Base-by-base conservation (phyloP, 164 flowering plant species). In the Umbellularia californica region DNA sequence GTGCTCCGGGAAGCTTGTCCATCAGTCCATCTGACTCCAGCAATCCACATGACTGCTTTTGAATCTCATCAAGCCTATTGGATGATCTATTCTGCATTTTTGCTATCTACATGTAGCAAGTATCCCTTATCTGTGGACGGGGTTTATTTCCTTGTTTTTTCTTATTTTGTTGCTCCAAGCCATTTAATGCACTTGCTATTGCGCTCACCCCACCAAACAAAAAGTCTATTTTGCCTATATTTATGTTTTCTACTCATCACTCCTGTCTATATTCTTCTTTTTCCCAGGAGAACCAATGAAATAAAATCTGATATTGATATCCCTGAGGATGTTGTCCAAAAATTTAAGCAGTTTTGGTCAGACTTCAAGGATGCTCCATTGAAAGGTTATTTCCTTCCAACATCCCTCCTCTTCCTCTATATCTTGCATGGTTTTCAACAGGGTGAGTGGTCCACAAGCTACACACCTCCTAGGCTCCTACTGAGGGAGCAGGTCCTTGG, bases 321-420 rank as follows among this genome's bases (percentile, higher is more conserved):
- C 51, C 95, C 97, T 50, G 90, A 83, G 47, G 95, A 93, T 35
- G 76, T 82, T 52, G 80, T 92, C 30, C 60, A 82, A 78, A 80
- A 87, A 81, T 92, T 91, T 83, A 83, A 85, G 85, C 83, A 88
- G 60, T 95, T 95, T 82, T 95, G 99, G 99, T 72, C 78, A 62
- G 84, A 85, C 33, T 90, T 87, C 83, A 82, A 80, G 77, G 90
- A 88, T 78, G 76, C 85, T 35, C 98, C 99, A 25, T 79, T 95
- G 71, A 89, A 88, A 88, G 99, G 98, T 90, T 69, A 22, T 58
- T 50, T 47, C 60, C 7, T 15, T 3, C n/a, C n/a, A 5, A 6
- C 60, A 14, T 6, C n/a, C 12, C 7, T 55, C n/a, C 60, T 55
- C n/a, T 55, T 55, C 60, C n/a, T 55, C 60, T 55, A 55, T 41